Base-by-base conservation (phyloP, 352 stramenopile species). In the Phytopythium ostracodes region DNA sequence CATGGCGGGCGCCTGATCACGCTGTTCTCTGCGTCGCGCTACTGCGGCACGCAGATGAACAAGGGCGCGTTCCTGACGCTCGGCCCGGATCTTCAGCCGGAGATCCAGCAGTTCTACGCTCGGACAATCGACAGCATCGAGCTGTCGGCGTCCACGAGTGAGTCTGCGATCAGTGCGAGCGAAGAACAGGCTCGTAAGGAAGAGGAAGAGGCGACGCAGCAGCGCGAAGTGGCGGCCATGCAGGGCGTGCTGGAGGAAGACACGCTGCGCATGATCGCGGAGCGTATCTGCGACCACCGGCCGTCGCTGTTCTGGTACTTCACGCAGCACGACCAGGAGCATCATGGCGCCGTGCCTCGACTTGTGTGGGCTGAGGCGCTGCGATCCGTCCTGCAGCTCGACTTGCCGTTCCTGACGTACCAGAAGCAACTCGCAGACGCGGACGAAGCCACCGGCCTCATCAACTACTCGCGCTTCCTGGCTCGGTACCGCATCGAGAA, bases 381-480 rank as follows among this genome's bases (percentile, higher is more conserved):
- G 62, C 91, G 91, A 29, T 96, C 88, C 1, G 92, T 98, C n/a
- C 70, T 98, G 46, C 79, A 94, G 62, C 67, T 97, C 10, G 92
- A 98, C 62, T 50, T 98, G 58, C 92, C 91, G 10, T 98, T 96
- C 72, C 42, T 97, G 38, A 85, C 84, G 36, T 97, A 97, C 70
- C 86, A 97, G 70, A 63, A 88, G 0, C 90, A 95, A 56, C 79
- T 98, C 20, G 87, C 90, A 4, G 88, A 95, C 18, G 62, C 88
- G 50, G 91, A 97, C 46, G 81, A 94, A 18, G 76, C 90, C 57
- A 83, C 66, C 14, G 81, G 78, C 27, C 73, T 68, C 33, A 97
- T 98, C 71, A 98, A 97, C 70, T 98, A 98, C 80, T 96, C 89
- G 31, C 89, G 83, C 35, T 98, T 98, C 67, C 71, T 98, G n/a